A percentile compares a stretch with the other conserved stretches of the same genome.
Conservation (phyloP, 306 rosid genomes). For the Malus sylvestris region DNA sequence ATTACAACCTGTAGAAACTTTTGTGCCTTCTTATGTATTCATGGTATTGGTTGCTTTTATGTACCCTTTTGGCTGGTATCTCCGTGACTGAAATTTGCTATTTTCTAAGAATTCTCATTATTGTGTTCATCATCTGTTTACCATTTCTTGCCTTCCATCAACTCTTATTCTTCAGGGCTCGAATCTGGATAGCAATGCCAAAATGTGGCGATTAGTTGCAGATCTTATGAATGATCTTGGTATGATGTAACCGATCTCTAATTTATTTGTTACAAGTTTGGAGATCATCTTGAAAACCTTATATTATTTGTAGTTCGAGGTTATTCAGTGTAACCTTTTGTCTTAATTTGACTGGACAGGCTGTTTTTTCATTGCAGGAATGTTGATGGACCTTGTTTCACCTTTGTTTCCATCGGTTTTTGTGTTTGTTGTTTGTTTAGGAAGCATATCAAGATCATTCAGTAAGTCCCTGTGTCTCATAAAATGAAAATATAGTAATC, state of each 20-base stretch:
- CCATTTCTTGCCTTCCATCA: background rate
- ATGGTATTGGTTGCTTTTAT: conserved; percentile 1
- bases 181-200: conserved; percentile 93
- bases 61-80: background rate
- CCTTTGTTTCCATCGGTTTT: conserved; percentile 91
- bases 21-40: background rate
- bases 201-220: conserved; percentile 96
- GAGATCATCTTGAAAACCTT: conserved; percentile 1
- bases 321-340: background rate
- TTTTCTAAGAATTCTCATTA: conserved; percentile 7
- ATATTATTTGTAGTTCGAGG: background rate
- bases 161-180: conserved; percentile 64
- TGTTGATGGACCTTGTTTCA: conserved; percentile 96
- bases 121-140: background rate
- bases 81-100: background rate
- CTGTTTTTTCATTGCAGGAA: conserved; percentile 49
- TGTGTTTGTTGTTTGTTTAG: conserved; percentile 76
- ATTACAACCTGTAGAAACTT: background rate
- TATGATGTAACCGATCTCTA: conserved; percentile 12
- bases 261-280: background rate
- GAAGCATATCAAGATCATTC: conserved; percentile 95
- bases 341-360: conserved; percentile 18
- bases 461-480: conserved; percentile 53
- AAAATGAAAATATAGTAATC: background rate
- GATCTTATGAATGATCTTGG: conserved; percentile 98